Conservation (phyloP, 2,329 filamentous ascomycete species). For the Fulvia fulva region DNA sequence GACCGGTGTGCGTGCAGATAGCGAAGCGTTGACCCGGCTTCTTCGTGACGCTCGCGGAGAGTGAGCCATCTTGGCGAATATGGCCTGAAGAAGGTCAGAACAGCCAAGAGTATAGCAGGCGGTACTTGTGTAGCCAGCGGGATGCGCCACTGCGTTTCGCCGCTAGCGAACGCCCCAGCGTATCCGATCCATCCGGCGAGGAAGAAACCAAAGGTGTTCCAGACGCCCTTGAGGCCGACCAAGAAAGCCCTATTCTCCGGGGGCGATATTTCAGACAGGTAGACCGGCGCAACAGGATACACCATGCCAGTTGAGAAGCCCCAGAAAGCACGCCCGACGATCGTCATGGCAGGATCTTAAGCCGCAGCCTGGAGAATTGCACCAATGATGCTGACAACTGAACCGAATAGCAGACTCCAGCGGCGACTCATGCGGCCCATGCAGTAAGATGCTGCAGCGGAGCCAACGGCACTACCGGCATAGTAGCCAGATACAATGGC, state of each 20-base stretch:
- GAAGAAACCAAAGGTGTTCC: constrained; percentile 36
- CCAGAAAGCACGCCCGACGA: constrained; percentile 28
- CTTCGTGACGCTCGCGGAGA: constrained; percentile 24
- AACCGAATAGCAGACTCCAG: constrained; percentile 29
- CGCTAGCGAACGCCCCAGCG: constrained; percentile 32
- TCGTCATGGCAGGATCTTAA: constrained; percentile 20
- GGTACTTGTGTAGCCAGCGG: constrained; percentile 36
- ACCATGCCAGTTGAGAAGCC: constrained; percentile 27
- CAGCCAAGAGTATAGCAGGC: constrained; percentile 12
- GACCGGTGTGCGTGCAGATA: constrained; percentile 24
- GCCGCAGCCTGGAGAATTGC: constrained; percentile 21
- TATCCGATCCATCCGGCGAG: constrained; percentile 42
- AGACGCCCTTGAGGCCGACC: constrained; percentile 32
- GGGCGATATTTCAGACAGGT: constrained; percentile 32
- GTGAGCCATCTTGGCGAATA: constrained; percentile 23
- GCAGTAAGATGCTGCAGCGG: constrained; percentile 31
- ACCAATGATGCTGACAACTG: constrained; percentile 21
- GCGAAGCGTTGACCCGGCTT: constrained; percentile 29
- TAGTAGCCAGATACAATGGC: constrained; percentile 36
- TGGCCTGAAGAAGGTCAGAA: constrained; percentile 16
- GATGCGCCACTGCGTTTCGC: constrained; percentile 35
- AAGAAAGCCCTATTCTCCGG: constrained; percentile 29
- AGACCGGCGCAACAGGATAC: constrained; percentile 30
- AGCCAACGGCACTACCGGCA: constrained; percentile 33
- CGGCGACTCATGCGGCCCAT: constrained; percentile 36